Conservation (phyloP, 116 monocot genomes). For the Papilionanthe hybrid region DNA sequence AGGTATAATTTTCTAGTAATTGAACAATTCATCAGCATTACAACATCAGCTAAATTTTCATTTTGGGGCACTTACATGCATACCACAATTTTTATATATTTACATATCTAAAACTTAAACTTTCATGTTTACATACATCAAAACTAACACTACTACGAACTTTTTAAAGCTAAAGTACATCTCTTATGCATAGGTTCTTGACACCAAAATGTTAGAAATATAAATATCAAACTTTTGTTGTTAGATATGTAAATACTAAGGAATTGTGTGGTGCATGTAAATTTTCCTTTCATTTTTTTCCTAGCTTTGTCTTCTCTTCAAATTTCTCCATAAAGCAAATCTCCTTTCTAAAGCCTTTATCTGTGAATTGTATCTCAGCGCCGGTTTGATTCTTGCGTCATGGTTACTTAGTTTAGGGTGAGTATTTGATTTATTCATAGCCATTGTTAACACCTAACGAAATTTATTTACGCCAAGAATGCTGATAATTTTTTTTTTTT, state of each 20-base stretch:
- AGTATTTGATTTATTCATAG: background rate
- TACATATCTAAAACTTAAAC: too few species aligned
- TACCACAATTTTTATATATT: too few species aligned
- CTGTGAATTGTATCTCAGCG: conserved; percentile 54
- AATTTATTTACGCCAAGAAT: background rate
- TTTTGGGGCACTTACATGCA: too few species aligned
- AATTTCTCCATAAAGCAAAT: background rate
- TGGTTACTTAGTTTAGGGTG: conserved; percentile 96
- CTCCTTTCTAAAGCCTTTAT: conserved; percentile 22
- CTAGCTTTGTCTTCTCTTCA: background rate
- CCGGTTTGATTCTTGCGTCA: conserved; percentile 95
- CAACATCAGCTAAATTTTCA: background rate
- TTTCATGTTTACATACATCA: too few species aligned
- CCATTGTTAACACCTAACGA: background rate
- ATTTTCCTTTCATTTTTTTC: background rate
- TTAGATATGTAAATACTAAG: too few species aligned
- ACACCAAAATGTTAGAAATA: too few species aligned
- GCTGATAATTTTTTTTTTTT: background rate
- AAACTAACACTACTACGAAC: too few species aligned
- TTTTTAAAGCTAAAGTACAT: too few species aligned
- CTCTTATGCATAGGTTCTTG: too few species aligned
- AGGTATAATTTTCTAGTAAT: conserved; percentile 48
- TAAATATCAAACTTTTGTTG: too few species aligned
- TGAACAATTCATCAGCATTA: background rate
- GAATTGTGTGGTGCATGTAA: too few species aligned